Evolutionary conservation across 139 green algal genomes (phyloP).

Genomic region (Chlamydomonas incerta): DNA sequence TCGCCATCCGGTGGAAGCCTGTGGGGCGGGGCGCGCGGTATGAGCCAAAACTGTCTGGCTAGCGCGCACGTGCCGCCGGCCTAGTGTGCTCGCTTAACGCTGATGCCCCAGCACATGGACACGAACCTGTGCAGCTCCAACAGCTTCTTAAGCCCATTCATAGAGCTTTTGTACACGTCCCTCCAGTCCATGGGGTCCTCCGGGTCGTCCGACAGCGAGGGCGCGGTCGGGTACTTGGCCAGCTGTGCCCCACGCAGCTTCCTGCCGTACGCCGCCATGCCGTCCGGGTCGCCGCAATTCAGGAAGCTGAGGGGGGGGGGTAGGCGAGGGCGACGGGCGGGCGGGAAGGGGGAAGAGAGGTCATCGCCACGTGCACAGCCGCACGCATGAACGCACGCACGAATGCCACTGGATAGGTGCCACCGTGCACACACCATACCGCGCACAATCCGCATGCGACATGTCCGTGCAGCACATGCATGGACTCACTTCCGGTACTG

Average conservation of each 20-base stretch:
- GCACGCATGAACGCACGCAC: too few species aligned
- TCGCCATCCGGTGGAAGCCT: neutral
- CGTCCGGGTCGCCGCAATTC: slow-evolving; percentile 6
- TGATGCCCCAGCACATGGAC: too few species aligned
- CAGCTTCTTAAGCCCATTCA: neutral
- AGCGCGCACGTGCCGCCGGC: too few species aligned
- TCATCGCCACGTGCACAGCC: too few species aligned
- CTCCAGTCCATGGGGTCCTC: neutral
- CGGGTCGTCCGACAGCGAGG: neutral
- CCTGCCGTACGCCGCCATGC: slow-evolving; percentile 21
- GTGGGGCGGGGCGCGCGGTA: too few species aligned
- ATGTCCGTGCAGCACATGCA: neutral
- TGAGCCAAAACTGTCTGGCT: too few species aligned
- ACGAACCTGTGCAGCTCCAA: neutral
- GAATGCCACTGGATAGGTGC: too few species aligned
- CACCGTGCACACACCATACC: too few species aligned
- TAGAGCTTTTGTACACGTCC: neutral
- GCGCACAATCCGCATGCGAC: too few species aligned
- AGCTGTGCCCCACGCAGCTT: neutral
- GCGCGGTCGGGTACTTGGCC: neutral
- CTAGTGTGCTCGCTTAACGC: too few species aligned
- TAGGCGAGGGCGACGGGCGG: too few species aligned
- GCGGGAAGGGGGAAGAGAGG: too few species aligned
- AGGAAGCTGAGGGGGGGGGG: neutral
- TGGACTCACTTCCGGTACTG: neutral